These are phyloP conservation scores for Hibiscus trionum DNA, from an alignment of 345 rosid species.

Conservation along the genomic window DNA sequence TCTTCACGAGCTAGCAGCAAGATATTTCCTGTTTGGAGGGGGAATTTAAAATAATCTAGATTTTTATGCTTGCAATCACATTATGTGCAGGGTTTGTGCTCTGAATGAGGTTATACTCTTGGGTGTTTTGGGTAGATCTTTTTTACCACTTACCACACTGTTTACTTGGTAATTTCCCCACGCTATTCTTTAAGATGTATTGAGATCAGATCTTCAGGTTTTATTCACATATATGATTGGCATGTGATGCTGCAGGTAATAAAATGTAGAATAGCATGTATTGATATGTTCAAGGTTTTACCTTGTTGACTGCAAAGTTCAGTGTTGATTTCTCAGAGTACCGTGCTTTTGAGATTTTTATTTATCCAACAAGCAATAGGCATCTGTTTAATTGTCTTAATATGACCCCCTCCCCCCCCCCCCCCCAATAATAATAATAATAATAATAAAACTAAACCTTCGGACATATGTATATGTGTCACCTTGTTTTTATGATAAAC, in stretches of 20 bases:
- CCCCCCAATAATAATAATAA: too few relatives aligned
- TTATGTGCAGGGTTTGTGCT: neutral
- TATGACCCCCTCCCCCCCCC: neutral
- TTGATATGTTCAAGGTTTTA: neutral
- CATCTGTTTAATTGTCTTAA: neutral
- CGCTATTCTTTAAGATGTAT: neutral
- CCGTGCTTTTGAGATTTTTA: neutral
- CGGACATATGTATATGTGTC: neutral
- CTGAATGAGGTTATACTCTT: neutral
- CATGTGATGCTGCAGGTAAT: neutral
- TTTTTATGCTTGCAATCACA: neutral
- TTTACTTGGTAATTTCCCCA: neutral
- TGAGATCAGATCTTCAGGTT: neutral
- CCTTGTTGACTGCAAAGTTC: too few relatives aligned
- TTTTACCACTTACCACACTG: neutral
- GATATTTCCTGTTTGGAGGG: neutral
- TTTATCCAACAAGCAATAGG: neutral
- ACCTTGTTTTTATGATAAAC: constrained; percentile 11
- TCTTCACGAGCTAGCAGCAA: neutral
- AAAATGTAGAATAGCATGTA: neutral
- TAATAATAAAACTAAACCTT: neutral
- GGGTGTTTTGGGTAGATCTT: neutral
- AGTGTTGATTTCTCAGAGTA: neutral
- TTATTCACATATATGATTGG: neutral
- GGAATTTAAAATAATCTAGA: neutral